Evolutionary conservation across 2,329 filamentous ascomycete species (phyloP).

Genomic region (Aspergillus amoenus): DNA sequence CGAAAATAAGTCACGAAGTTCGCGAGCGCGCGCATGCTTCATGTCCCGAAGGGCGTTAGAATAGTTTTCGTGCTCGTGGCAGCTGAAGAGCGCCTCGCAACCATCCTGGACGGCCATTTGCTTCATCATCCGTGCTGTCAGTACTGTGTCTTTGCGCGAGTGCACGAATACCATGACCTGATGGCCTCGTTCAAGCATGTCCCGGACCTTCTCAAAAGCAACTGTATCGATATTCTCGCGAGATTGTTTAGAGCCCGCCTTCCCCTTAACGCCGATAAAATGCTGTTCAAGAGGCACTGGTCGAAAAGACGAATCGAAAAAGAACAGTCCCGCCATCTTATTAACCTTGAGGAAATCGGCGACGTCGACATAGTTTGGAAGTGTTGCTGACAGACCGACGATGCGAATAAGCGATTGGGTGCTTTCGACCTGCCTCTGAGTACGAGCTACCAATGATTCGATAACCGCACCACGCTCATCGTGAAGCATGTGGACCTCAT

Average conservation of each 20-base stretch:
- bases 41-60: slow-evolving; percentile 78
- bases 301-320: slow-evolving; percentile 93
- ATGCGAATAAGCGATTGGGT: slow-evolving; percentile 97
- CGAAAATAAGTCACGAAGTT: slow-evolving; percentile 82
- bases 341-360: slow-evolving; percentile 97
- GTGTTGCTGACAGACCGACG: slow-evolving; percentile 87
- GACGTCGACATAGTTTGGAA: slow-evolving; percentile 96
- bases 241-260: slow-evolving; percentile 74
- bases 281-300: slow-evolving; percentile 96
- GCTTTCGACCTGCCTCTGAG: slow-evolving; percentile 93
- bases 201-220: slow-evolving; percentile 89
- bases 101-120: slow-evolving; percentile 82
- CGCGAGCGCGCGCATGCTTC: slow-evolving; percentile 78
- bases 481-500: slow-evolving; percentile 99
- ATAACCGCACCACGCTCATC: slow-evolving; percentile 95
- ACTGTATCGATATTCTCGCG: slow-evolving; percentile 85
- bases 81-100: slow-evolving; percentile 80
- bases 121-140: slow-evolving; percentile 79
- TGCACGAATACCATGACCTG: slow-evolving; percentile 99
- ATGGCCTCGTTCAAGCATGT: slow-evolving; percentile 89
- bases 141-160: slow-evolving; percentile 88
- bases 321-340: slow-evolving; percentile 87
- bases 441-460: slow-evolving; percentile 92
- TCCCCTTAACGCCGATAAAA: slow-evolving; percentile 91
- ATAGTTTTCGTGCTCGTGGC: slow-evolving; percentile 73